A percentile compares a stretch with the other conserved stretches of the same genome.
phyloP scores from a whole-genome alignment of 1,139 yeast species.

The Magnusiomyces clavatus region DNA sequence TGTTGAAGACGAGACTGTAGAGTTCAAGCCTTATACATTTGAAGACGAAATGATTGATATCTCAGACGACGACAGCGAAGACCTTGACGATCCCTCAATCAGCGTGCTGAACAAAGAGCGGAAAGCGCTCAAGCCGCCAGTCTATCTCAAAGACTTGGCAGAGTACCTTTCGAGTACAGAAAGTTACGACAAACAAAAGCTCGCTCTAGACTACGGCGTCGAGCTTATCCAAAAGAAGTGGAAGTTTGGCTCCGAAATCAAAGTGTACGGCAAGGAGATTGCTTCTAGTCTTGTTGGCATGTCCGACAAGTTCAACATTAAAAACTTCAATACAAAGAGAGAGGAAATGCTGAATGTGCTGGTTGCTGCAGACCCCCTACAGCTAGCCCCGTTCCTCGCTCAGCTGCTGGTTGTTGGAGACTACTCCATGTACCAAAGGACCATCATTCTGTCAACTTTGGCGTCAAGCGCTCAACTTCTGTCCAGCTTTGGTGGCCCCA shows the following conservation, averaged over 20 bases:
- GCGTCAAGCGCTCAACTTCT: constrained; percentile 40
- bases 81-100: constrained; percentile 35
- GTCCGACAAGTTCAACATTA: constrained; percentile 42
- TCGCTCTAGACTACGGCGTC: constrained; percentile 49
- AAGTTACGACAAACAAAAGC: constrained; percentile 40
- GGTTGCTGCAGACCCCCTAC: constrained; percentile 41
- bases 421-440: constrained; percentile 55
- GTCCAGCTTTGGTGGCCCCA: neutral
- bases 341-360: constrained; percentile 48
- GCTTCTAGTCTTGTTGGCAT: constrained; percentile 42
- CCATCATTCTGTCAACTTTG: constrained; percentile 46
- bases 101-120: constrained; percentile 33
- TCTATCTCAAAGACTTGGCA: constrained; percentile 57
- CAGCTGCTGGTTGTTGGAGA: constrained; percentile 49
- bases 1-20: constrained; percentile 18
- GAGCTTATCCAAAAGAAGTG: constrained; percentile 48
- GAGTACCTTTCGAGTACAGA: constrained; percentile 37
- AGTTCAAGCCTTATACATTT: constrained; percentile 22
- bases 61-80: constrained; percentile 27
- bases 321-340: constrained; percentile 43
- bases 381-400: constrained; percentile 36
- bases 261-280: constrained; percentile 42
- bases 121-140: constrained; percentile 40
- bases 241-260: constrained; percentile 47
- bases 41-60: constrained; percentile 26